Percentiles rank a stretch among this genome's conserved stretches.
These are phyloP conservation scores for Globisporangium emineosum DNA, from an alignment of 352 stramenopile species.

Conservation along the genomic window DNA sequence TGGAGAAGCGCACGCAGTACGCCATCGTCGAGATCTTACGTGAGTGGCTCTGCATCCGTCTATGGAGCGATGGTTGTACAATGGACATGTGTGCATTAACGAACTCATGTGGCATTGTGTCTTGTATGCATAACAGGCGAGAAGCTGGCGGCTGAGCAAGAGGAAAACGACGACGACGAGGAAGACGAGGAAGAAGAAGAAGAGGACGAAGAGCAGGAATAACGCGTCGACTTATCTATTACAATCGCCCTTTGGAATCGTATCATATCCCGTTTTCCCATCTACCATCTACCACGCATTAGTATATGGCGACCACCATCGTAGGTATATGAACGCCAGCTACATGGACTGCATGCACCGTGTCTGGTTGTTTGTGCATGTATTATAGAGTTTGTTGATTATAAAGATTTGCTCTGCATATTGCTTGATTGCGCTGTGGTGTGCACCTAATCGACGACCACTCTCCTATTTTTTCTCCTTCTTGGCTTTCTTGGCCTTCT, in stretches of 20 bases:
- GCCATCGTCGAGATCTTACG: constrained; percentile 84
- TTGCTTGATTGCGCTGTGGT: constrained; percentile 8
- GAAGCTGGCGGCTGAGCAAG: constrained; percentile 73
- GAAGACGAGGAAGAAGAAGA: constrained; percentile 54
- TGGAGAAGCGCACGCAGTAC: constrained; percentile 83
- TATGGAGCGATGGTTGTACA: background rate
- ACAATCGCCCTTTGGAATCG: constrained; percentile 5
- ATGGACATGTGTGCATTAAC: background rate
- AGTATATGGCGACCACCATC: constrained; percentile 23
- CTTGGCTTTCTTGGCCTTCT: constrained; percentile 73
- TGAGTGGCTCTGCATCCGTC: constrained; percentile 29
- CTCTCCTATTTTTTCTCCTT: constrained; percentile 58
- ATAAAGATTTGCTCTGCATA: background rate
- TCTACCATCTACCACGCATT: no score
- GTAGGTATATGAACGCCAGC: no score
- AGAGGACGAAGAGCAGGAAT: constrained; percentile 26
- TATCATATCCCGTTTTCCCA: constrained; percentile 8
- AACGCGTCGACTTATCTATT: constrained; percentile 6
- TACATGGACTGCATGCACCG: no score
- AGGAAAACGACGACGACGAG: constrained; percentile 53
- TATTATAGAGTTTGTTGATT: constrained; percentile 32
- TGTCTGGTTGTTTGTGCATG: background rate
- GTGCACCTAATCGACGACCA: no score
- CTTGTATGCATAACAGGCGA: constrained; percentile 39
- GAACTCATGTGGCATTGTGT: background rate